These are phyloP conservation scores for Verticillium nonalfalfae DNA, from an alignment of 2,329 filamentous ascomycete species.

Conservation along the genomic window DNA sequence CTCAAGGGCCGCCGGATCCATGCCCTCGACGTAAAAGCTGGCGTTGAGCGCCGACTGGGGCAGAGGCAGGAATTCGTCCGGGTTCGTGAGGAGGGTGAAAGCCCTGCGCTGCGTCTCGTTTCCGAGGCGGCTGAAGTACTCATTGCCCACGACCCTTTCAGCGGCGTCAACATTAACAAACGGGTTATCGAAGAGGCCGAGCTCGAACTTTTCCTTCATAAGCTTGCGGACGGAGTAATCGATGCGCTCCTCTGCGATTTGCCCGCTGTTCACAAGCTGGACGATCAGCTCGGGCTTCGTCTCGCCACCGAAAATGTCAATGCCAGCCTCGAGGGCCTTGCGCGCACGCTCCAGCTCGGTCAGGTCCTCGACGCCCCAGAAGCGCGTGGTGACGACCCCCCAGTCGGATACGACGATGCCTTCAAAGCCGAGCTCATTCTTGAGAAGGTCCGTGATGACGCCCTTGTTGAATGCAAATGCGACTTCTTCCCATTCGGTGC, in stretches of 20 bases:
- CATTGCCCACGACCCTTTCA: slow-evolving; percentile 32
- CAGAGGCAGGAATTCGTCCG: slow-evolving; percentile 15
- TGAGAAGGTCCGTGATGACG: slow-evolving; percentile 42
- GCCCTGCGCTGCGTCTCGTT: slow-evolving; percentile 18
- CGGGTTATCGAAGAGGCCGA: slow-evolving; percentile 45
- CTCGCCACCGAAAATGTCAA: slow-evolving; percentile 47
- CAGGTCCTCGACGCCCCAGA: slow-evolving; percentile 43
- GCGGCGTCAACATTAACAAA: slow-evolving; percentile 39
- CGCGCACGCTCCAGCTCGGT: slow-evolving; percentile 32
- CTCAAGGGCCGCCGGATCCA: slow-evolving; percentile 4
- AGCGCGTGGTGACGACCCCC: slow-evolving; percentile 44
- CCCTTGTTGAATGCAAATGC: slow-evolving; percentile 45
- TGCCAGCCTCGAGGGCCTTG: slow-evolving; percentile 42
- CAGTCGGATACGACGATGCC: slow-evolving; percentile 48
- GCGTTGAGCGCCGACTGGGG: slow-evolving; percentile 1
- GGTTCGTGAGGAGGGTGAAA: slow-evolving; percentile 20
- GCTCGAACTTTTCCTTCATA: slow-evolving; percentile 41
- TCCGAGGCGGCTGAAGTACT: slow-evolving; percentile 25
- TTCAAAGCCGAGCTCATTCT: slow-evolving; percentile 38
- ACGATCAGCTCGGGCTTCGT: slow-evolving; percentile 37
- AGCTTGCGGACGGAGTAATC: slow-evolving; percentile 38
- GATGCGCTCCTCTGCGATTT: slow-evolving; percentile 33
- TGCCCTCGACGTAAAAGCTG: slow-evolving; percentile 14
- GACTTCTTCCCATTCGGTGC: slow-evolving; percentile 37
- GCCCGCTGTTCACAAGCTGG: slow-evolving; percentile 33